Percentiles rank a stretch among this genome's conserved stretches.
Evolutionary conservation across 371 early-diverging fungal species (phyloP).

Genomic region (Apophysomyces sp.): DNA sequence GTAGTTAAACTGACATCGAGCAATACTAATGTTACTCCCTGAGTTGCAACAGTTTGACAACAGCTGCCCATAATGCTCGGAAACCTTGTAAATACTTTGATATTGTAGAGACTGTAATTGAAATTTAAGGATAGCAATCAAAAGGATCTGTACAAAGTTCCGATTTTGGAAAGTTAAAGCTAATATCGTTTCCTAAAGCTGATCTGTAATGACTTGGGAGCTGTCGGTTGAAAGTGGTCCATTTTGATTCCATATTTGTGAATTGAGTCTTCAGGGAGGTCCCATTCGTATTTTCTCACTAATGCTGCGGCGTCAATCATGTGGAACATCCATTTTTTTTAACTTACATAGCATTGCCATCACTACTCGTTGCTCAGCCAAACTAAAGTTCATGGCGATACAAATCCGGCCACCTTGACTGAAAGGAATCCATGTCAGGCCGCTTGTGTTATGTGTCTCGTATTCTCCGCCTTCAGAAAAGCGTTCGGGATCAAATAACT

Average conservation of each 20-base stretch:
- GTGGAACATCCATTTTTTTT: neutral
- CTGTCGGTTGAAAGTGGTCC: neutral
- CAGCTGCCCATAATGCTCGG: no score
- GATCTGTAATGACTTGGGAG: neutral
- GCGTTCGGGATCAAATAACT: slow-evolving; percentile 44
- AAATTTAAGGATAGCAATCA: no score
- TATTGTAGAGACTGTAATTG: no score
- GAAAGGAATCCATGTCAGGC: slow-evolving; percentile 44
- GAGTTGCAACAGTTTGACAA: no score
- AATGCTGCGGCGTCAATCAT: neutral
- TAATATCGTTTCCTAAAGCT: neutral
- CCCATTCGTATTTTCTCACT: slow-evolving; percentile 14
- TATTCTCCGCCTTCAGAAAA: slow-evolving; percentile 29
- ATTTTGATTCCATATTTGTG: slow-evolving; percentile 6
- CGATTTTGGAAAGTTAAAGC: no score
- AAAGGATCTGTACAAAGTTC: no score
- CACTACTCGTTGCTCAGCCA: slow-evolving; percentile 13
- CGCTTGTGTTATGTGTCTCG: neutral
- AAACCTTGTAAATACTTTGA: no score
- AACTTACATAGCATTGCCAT: slow-evolving; percentile 24
- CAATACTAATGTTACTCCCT: no score
- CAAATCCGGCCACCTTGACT: slow-evolving; percentile 45
- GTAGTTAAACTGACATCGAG: no score
- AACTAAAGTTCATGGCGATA: slow-evolving; percentile 20
- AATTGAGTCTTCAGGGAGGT: slow-evolving; percentile 5